Base-by-base conservation (phyloP, 1,284 basidiomycete genomes). In the Fomitopsis pinicola region DNA sequence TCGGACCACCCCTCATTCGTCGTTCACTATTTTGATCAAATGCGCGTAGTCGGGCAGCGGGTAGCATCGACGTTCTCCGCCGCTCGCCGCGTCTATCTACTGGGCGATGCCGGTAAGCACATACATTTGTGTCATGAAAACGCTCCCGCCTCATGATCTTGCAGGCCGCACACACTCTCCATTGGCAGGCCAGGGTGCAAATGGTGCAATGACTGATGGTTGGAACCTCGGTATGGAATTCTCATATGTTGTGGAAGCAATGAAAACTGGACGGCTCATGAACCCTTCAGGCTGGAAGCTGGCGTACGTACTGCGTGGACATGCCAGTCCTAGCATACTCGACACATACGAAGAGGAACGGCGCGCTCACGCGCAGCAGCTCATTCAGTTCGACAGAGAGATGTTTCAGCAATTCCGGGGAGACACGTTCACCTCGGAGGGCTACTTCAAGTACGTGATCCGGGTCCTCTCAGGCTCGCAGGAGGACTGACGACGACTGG, bases 311-410 rank as follows among this genome's bases (percentile, higher is more conserved):
- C 44, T 60, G 17, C 28, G 38, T 17, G 59, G 59, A 28, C 35
- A 45, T 42, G 22, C 26, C 35, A 42, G n/a, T 8, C 10, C 12
- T 4, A 8, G 14, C 26, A 26, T 60, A 30, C 46, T 60, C 14
- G 55, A 50, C n/a, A 60, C 59, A 9, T 60, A 60, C 33, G 59
- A 60, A 33, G 35, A 22, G 15, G 59, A 60, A 35, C 59, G 59
- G 6, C 54, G 55, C 12, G 17, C 59, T 15, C 45, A 33, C 28
- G 36, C 22, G 12, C 6, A 57, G 2, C 44, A 56, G n/a, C 55
- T 60, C 26, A 56, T 60, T n/a, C 7, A 56, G n/a, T 42, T 60
- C 46, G 59, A 60, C 28, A 56, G 57, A 45, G 38, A 57, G n/a
- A 15, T 60, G 15, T n/a, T 33, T 33, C 4, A 8, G 30, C 30